Evolutionary conservation across 352 stramenopile genomes (phyloP), one percentile per base, ranked within the genome.

Genomic region (Blastocystis sp.): DNA sequence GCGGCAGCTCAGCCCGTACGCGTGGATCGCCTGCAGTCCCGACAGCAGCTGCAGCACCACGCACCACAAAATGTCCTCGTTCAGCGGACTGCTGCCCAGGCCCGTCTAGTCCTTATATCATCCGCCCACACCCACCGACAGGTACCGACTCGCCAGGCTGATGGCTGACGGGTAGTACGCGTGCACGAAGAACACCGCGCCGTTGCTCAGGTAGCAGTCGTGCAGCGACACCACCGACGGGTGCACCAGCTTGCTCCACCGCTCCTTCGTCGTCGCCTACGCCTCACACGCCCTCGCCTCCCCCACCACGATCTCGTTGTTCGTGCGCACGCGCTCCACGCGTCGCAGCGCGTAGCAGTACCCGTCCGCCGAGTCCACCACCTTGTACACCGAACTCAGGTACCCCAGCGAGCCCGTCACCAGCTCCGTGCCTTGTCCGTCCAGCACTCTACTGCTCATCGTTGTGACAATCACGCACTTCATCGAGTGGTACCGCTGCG

Each of bases 101-200:
- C 17, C 3, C 6, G 28, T 28, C 34, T 63, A 52, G 28, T 62
- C 4, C 3, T 69, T 17, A 62, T 38, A 4, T 43, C 43, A 63
- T 7, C n/a, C 6, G 19, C 24, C 11, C 7, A 34, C 21, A 38
- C 76, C 11, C 52, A 76, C 69, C 42, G 60, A 63, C 7, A 79
- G 52, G 43, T 63, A 79, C 9, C 89, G 74, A 87, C 90, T 79
- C 14, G 87, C 79, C 42, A 94, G 89, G 28, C 91, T 94, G 14
- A 91, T 78, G 3, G 92, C 91, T 10, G 92, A 91, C 3, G 92
- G 91, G 81, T 93, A 91, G 89, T 93, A 95, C 69, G 94, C 91
- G 90, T 95, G 92, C 11, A 95, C 89, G 90, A 95, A 94, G 90
- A 96, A 96, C 3, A 95, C 84, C 0, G 92, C 93, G 24, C 93